Percentiles rank a stretch among this genome's conserved stretches.
Conservation (phyloP, 1,139 yeast genomes). For the Suhomyces choctaworum region DNA sequence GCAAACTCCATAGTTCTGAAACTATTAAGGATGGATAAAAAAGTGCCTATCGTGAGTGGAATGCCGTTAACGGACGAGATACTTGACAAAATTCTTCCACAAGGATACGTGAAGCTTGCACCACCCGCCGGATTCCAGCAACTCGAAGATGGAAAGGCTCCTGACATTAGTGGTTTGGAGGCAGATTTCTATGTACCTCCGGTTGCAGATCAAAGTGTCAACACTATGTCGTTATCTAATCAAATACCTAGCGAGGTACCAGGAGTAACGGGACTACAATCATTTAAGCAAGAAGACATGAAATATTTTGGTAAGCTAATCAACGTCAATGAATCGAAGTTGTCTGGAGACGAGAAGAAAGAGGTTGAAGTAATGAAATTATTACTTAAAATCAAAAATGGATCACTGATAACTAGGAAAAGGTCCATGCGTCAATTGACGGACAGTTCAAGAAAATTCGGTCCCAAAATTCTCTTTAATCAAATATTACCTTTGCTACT, state of each 20-base stretch:
- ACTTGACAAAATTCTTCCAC: constrained; percentile 54
- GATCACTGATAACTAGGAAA: constrained; percentile 66
- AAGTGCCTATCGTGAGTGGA: constrained; percentile 46
- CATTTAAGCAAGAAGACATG: constrained; percentile 70
- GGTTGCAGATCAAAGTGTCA: constrained; percentile 15
- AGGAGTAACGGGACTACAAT: constrained; percentile 57
- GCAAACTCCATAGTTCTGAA: constrained; percentile 5
- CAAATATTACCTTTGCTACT: constrained; percentile 71
- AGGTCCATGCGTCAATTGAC: constrained; percentile 68
- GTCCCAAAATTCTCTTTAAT: constrained; percentile 68
- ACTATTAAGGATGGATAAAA: constrained; percentile 16
- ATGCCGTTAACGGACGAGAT: constrained; percentile 50
- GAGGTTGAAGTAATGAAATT: constrained; percentile 66
- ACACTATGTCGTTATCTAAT: constrained; percentile 28
- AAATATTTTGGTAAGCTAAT: constrained; percentile 69
- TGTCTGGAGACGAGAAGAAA: constrained; percentile 50
- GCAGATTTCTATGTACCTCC: constrained; percentile 30
- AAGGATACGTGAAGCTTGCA: constrained; percentile 49
- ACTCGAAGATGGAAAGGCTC: constrained; percentile 22
- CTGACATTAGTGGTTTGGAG: constrained; percentile 36
- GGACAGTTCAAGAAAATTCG: constrained; percentile 63
- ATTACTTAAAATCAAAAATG: constrained; percentile 74
- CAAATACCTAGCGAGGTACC: constrained; percentile 57
- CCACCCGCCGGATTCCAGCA: constrained; percentile 53
- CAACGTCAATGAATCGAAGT: constrained; percentile 33